Evolutionary conservation across 2,329 filamentous ascomycete species (phyloP), one percentile per base, ranked within the genome.

Genomic region (Botrytis aclada): DNA sequence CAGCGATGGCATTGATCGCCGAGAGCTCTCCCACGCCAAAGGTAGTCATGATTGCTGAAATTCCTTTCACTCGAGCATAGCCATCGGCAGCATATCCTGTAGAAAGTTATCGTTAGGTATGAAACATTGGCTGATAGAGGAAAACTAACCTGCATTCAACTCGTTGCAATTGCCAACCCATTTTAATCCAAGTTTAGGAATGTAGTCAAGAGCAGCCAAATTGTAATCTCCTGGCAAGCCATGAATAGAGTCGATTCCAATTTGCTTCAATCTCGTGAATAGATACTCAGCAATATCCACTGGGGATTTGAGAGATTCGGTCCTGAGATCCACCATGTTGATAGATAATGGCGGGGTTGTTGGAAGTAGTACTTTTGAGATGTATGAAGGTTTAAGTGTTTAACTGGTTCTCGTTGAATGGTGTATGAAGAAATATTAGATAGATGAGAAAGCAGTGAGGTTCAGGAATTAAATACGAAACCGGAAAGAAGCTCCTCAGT

Each of bases 11-110:
- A 78, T 93, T 93, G 78, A 93, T 84, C 66, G 91, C 90, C 4
- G 91, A 93, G n/a, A 92, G 85, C 80, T 91, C 89, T 70, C 89
- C 92, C 7, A 94, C 91, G 70, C 92, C 92, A 75, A 94, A 94
- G 0, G 92, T 93, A 58, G 92, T 94, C 76, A 94, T 82, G 65
- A 94, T 82, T 43, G 91, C 91, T 7, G 87, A 86, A 47, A 93
- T 89, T 61, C 91, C 90, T 72, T 91, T 92, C 74, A 93, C 86
- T 75, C 92, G 87, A 72, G 91, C 91, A 80, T 94, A 94, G 37
- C 92, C 92, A 82, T 94, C 92, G n/a, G 92, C 91, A 41, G 92
- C 92, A 78, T 94, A 94, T 29, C 90, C 91, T 88, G 37, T 10
- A 47, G 4, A 32, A 51, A 34, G 41, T 29, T 10, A 29, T 41